Evolutionary conservation across 179 eudicot species (phyloP).

Genomic region (Dionaea muscipula): DNA sequence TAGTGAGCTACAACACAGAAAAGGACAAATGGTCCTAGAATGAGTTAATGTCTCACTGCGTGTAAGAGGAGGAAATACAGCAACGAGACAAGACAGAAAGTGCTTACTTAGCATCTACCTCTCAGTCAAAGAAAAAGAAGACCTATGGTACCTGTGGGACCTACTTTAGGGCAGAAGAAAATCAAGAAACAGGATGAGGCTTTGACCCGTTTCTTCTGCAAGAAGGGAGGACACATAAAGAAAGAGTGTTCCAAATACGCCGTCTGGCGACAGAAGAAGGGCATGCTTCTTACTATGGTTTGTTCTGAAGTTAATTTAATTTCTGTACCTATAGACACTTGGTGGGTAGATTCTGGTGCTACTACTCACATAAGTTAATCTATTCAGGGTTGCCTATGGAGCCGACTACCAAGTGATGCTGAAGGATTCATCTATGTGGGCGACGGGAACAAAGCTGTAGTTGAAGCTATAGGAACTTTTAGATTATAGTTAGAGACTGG

Average conservation of each 20-base stretch:
- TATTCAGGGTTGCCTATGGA: too few relatives aligned
- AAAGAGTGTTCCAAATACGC: conserved; percentile 8
- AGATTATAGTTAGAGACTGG: conserved; percentile 6
- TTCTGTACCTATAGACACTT: not conserved
- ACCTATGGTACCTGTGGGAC: not conserved
- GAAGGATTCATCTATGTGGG: not conserved
- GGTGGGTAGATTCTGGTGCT: not conserved
- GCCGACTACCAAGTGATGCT: too few relatives aligned
- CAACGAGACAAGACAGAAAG: too few relatives aligned
- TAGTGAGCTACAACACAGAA: too few relatives aligned
- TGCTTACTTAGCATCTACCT: not conserved
- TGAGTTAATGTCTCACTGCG: too few relatives aligned
- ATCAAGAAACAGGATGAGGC: too few relatives aligned
- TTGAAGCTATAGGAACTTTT: conserved; percentile 11
- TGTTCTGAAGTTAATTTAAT: conserved; percentile 6
- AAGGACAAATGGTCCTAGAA: too few relatives aligned
- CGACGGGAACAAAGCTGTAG: conserved; percentile 6
- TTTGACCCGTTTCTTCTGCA: too few relatives aligned
- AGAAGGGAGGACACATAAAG: conserved; percentile 1
- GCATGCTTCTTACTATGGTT: conserved; percentile 1
- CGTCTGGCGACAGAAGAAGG: conserved; percentile 6
- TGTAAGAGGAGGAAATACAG: too few relatives aligned
- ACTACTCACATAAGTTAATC: conserved; percentile 3
- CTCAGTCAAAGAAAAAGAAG: conserved; percentile 2
- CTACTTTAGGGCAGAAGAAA: not conserved